phyloP scores from a whole-genome alignment of 352 stramenopile genomes.

The Pythium rhizo-oryzae region DNA sequence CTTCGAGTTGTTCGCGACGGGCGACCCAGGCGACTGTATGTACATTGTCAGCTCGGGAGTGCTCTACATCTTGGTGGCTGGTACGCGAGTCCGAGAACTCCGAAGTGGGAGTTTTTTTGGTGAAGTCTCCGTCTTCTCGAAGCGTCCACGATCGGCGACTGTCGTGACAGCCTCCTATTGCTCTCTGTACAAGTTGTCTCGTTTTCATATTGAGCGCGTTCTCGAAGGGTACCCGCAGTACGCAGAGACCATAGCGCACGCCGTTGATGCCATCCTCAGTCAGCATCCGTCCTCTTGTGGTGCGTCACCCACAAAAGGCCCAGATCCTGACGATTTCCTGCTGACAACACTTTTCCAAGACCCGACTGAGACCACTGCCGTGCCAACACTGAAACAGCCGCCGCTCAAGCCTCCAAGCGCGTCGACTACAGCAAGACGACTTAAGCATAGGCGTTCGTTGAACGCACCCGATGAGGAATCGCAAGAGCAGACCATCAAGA shows the following conservation, averaged over 20 bases:
- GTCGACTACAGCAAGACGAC: neutral
- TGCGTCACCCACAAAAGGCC: neutral
- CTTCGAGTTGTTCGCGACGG: constrained; percentile 52
- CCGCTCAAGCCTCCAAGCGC: neutral
- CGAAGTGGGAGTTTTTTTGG: constrained; percentile 70
- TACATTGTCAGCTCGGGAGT: constrained; percentile 70
- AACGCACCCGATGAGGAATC: neutral
- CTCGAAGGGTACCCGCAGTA: constrained; percentile 65
- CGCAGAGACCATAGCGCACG: constrained; percentile 39
- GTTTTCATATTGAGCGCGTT: constrained; percentile 64
- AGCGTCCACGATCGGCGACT: constrained; percentile 54
- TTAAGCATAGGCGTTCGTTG: constrained; percentile 12
- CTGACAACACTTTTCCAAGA: constrained; percentile 57
- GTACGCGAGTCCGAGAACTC: constrained; percentile 64
- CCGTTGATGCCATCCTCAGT: constrained; percentile 53
- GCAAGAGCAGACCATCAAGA: constrained; percentile 1
- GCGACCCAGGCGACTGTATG: constrained; percentile 72
- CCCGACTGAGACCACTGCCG: neutral
- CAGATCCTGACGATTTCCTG: constrained; percentile 47
- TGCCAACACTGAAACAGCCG: neutral
- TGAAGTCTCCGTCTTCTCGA: constrained; percentile 71
- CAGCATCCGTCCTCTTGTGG: constrained; percentile 23
- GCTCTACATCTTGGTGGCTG: constrained; percentile 61
- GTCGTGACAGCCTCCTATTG: constrained; percentile 63
- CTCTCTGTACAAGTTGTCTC: constrained; percentile 65